Evolutionary conservation across 257 asterid species (phyloP), one percentile per base, ranked within the genome.

Genomic region (Apocynum venetum): DNA sequence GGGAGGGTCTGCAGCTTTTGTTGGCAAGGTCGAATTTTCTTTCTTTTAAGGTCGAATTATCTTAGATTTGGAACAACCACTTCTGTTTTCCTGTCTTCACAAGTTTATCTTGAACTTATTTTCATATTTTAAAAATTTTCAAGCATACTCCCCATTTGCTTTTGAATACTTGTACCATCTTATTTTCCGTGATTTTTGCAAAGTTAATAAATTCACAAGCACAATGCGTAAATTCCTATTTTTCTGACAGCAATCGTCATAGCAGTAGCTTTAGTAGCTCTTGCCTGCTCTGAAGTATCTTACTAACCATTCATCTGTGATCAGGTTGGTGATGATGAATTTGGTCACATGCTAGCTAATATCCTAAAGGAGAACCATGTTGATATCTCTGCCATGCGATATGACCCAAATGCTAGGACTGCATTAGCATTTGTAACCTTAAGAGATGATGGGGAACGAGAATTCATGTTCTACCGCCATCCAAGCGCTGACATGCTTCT

Each of bases 401-500:
- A 60, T 49, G 87, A 83, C 10, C 17, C 48, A 0, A 55, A 63
- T 63, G 87, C 87, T 13, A 83, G 87, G 41, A 83, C 87, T 53
- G 84, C 87, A 4, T 66, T 83, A 48, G 87, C 87, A 2, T 83
- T 83, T 77, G 87, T 83, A 20, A 83, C 87, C 41, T 71, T 83
- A 77, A 80, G 63, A 41, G 64, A 82, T 8, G 87, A 83, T 15
- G 84, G 87, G 19, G 87, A 83, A 74, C 77, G 87, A 13, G 87
- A 83, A 14, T 83, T 83, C 80, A 83, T 83, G 87, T 83, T 83
- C 83, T 80, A 2, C 61, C 79, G 83, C 79, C 52, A 80, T 77
- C 87, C 87, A 57, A 83, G 87, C 9, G 87, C 87, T 47, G 87
- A 83, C 40, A 83, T 83, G 84, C 87, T 83, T 63, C 82, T 83